Evolutionary conservation across 371 early-diverging fungal species (phyloP), one percentile per base, ranked within the genome.

Genomic region (Syncephalastrum contaminatum): DNA sequence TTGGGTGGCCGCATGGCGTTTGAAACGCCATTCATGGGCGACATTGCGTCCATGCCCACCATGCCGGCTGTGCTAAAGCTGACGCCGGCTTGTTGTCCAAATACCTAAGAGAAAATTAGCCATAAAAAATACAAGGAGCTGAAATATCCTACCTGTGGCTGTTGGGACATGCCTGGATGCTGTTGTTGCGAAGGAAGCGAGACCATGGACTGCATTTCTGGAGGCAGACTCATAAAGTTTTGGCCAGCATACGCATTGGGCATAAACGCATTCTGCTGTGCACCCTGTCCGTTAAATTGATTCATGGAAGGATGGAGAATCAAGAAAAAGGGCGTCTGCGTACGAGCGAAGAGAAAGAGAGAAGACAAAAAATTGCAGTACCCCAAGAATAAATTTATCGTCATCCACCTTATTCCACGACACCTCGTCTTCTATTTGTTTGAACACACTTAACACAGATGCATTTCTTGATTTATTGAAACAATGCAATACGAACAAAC

Each of bases 161-260:
- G 67, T 44, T 59, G 60, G 20, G 63, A 55, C 47, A 55, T 55
- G 25, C 46, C 19, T 21, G 43, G 39, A 22, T 55, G 56, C 27
- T 55, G 56, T 45, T 55, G 56, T 36, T 66, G 67, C n/a, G 60
- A 30, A 25, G 66, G 52, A 44, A 58, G 63, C 16, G 59, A 59
- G 36, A 40, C 56, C 39, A 67, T 45, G 39, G 67, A 63, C 36
- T 67, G 67, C 56, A 71, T 57, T 43, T 70, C 74, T 16, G 66
- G 64, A 39, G 74, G 71, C 16, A 73, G 15, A 47, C 59, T 62
- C 63, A 72, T 62, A 43, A 68, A 60, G 30, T 66, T 63, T 45
- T 59, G 70, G 1, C 60, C 60, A n/a, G n/a, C n/a, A 49, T 54
- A 47, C 4, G 54, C 58, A 59, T 66, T 62, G 42, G 60, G 69